A percentile compares a stretch with the other conserved stretches of the same genome.
These are phyloP conservation scores for Debaryomyces fabryi DNA, from an alignment of 1,139 yeast species.

Conservation along the genomic window DNA sequence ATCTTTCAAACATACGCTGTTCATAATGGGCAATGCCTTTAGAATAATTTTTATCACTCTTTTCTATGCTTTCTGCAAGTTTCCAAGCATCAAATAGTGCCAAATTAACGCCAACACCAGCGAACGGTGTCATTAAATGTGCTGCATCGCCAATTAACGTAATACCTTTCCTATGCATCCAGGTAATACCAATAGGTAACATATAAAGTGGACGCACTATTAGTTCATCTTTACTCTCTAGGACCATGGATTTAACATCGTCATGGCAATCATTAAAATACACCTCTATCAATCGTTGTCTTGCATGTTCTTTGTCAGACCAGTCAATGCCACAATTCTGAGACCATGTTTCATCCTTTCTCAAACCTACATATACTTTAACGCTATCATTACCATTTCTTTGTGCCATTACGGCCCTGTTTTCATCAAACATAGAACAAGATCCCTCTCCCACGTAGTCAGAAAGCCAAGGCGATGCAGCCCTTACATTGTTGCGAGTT, in stretches of 20 bases:
- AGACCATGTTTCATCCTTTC: neutral
- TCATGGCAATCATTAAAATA: neutral
- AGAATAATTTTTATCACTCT: neutral
- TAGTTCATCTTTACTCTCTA: neutral
- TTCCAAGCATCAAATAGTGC: neutral
- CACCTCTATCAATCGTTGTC: neutral
- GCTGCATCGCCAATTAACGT: neutral
- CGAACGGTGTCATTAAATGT: neutral
- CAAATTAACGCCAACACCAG: neutral
- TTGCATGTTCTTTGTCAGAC: neutral
- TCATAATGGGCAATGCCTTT: neutral
- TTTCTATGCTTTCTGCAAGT: neutral
- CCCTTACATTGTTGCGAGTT: neutral
- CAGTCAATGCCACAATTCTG: neutral
- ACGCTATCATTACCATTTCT: neutral
- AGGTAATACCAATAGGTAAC: neutral
- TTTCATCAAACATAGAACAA: neutral
- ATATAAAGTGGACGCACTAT: neutral
- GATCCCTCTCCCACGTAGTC: neutral
- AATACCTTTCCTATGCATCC: neutral
- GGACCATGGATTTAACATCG: neutral
- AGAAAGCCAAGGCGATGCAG: neutral
- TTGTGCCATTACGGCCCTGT: neutral
- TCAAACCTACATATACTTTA: neutral
- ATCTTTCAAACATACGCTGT: neutral